A percentile compares a stretch with the other conserved stretches of the same genome.
Evolutionary conservation across 768 basidiomycete species (phyloP).

Genomic region (Psilocybe azurescens): DNA sequence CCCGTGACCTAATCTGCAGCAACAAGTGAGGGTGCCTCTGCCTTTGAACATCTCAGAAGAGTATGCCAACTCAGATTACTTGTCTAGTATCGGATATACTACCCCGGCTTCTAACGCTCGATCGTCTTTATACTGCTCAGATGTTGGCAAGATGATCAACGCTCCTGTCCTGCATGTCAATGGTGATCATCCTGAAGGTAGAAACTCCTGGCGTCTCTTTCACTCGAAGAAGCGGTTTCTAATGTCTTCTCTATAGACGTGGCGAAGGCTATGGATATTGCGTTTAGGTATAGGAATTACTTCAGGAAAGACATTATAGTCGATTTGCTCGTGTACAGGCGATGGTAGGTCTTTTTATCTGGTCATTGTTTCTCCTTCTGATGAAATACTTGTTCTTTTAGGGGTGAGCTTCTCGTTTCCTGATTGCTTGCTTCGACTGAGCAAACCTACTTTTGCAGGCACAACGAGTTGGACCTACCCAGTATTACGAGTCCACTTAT

Average conservation of each 20-base stretch:
- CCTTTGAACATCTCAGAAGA: not conserved
- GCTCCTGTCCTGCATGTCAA: conserved; percentile 91
- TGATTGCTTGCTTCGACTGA: not conserved
- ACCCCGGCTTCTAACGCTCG: conserved; percentile 86
- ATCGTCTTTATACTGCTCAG: conserved; percentile 88
- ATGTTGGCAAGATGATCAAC: conserved; percentile 89
- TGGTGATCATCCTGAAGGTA: conserved; percentile 88
- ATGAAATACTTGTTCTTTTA: conserved; percentile 14
- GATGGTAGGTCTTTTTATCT: conserved; percentile 55
- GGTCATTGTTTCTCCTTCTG: not conserved
- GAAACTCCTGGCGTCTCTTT: conserved; percentile 14
- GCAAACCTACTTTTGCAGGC: conserved; percentile 44
- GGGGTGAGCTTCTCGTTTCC: conserved; percentile 39
- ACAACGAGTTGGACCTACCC: conserved; percentile 90
- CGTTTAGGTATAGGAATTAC: conserved; percentile 84
- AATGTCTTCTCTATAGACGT: conserved; percentile 58
- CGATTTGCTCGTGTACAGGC: conserved; percentile 87
- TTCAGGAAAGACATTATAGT: conserved; percentile 87
- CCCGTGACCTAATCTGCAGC: conserved; percentile 33
- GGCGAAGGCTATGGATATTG: conserved; percentile 82
- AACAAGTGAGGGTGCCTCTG: conserved; percentile 55
- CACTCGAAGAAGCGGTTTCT: not conserved
- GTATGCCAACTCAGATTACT: conserved; percentile 2
- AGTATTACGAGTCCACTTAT: conserved; percentile 88
- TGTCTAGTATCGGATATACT: conserved; percentile 84